Evolutionary conservation across 768 basidiomycete genomes (phyloP).

Genomic region (Lenzites betulinus): DNA sequence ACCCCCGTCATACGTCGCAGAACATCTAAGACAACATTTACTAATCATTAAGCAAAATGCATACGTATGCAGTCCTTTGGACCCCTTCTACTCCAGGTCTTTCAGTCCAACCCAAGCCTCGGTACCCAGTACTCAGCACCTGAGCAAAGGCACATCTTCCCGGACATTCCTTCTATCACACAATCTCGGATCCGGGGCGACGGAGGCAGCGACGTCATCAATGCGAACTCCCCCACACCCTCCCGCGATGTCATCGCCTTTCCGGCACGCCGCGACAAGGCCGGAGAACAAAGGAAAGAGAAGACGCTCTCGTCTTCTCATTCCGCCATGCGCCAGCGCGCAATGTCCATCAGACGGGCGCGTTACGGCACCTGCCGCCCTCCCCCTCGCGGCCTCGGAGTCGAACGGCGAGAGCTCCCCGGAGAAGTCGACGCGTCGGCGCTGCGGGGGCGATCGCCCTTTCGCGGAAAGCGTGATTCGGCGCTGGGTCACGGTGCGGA

Average conservation of each 20-base stretch:
- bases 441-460: no score
- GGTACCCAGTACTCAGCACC: no score
- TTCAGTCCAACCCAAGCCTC: no score
- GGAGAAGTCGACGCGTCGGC: background rate
- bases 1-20: no score
- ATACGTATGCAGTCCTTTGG: no score
- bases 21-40: no score
- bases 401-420: background rate
- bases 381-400: background rate
- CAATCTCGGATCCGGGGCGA: background rate
- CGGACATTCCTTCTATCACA: background rate
- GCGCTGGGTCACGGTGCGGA: no score
- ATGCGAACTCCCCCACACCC: background rate
- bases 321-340: no score
- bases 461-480: background rate
- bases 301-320: background rate
- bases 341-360: background rate
- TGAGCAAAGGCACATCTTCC: background rate
- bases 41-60: no score
- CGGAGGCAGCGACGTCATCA: background rate
- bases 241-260: background rate
- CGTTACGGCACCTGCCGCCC: background rate
- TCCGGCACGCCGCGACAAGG: background rate
- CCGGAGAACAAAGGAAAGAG: background rate
- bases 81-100: no score